These are phyloP conservation scores for Akanthomyces dipterigenus DNA, from an alignment of 2,329 filamentous ascomycete genomes.

Conservation along the genomic window DNA sequence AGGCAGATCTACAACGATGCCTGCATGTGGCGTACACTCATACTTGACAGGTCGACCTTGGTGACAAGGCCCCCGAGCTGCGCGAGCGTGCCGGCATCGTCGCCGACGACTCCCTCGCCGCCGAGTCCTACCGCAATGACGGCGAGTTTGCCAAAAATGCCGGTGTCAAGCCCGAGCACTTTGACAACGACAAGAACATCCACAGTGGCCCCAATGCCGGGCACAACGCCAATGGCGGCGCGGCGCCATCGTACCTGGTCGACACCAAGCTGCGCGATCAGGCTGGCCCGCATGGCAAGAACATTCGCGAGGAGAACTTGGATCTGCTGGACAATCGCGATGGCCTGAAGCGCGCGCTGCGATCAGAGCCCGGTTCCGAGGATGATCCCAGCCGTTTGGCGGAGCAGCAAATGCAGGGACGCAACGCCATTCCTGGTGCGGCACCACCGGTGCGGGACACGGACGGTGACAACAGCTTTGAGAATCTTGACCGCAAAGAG, in stretches of 20 bases:
- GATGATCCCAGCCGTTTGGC: constrained; percentile 41
- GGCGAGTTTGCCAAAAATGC: constrained; percentile 58
- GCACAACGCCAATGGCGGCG: constrained; percentile 14
- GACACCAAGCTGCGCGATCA: constrained; percentile 26
- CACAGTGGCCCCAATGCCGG: constrained; percentile 12
- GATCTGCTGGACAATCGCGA: constrained; percentile 27
- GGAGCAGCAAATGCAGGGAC: constrained; percentile 34
- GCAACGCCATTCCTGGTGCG: background rate
- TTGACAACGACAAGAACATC: background rate
- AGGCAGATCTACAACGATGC: background rate
- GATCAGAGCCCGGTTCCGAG: constrained; percentile 37
- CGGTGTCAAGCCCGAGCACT: constrained; percentile 29
- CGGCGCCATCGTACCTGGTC: constrained; percentile 33
- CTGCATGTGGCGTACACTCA: background rate
- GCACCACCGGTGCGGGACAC: background rate
- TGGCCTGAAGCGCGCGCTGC: constrained; percentile 32
- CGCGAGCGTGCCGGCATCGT: constrained; percentile 59
- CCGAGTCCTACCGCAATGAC: constrained; percentile 56
- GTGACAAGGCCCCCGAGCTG: constrained; percentile 41
- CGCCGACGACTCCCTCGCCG: constrained; percentile 65
- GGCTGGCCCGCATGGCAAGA: constrained; percentile 36
- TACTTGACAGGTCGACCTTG: constrained; percentile 35
- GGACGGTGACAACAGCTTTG: background rate
- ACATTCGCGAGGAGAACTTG: constrained; percentile 32
- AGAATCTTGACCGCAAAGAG: background rate